These are phyloP conservation scores for Russula sp. DNA, from an alignment of 768 basidiomycete species.

Conservation along the genomic window DNA sequence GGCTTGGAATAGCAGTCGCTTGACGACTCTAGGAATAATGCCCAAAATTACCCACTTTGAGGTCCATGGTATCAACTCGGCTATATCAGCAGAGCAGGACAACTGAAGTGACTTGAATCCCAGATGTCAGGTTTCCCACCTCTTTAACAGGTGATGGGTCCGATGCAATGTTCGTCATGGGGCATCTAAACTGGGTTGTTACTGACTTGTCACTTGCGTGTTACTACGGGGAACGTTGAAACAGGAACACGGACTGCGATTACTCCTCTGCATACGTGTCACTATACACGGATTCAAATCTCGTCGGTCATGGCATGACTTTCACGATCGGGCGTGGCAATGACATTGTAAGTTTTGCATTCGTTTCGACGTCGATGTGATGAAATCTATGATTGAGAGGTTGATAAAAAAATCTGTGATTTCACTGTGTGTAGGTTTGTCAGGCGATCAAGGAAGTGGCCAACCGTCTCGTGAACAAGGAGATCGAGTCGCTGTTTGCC, in stretches of 20 bases:
- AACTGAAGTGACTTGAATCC: background rate
- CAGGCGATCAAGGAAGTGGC: slow-evolving; percentile 77
- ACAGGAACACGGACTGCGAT: slow-evolving; percentile 92
- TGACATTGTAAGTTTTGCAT: slow-evolving; percentile 61
- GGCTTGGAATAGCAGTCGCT: too few species aligned
- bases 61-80: slow-evolving; percentile 47
- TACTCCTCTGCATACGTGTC: slow-evolving; percentile 92
- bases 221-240: background rate
- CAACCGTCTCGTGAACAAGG: slow-evolving; percentile 75
- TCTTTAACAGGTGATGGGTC: slow-evolving; percentile 89
- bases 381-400: background rate
- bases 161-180: slow-evolving; percentile 75
- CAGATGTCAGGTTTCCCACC: slow-evolving; percentile 91
- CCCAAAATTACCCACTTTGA: slow-evolving; percentile 54
- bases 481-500: slow-evolving; percentile 75
- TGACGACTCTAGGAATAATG: slow-evolving; percentile 30
- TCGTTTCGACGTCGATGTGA: background rate
- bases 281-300: slow-evolving; percentile 63
- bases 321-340: slow-evolving; percentile 95
- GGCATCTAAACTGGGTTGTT: background rate
- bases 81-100: background rate
- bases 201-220: background rate
- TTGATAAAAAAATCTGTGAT: background rate
- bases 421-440: slow-evolving; percentile 57
- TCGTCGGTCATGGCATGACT: slow-evolving; percentile 90